Evolutionary conservation across 305 asterid species (phyloP).

Genomic region (Fraxinus ornus): DNA sequence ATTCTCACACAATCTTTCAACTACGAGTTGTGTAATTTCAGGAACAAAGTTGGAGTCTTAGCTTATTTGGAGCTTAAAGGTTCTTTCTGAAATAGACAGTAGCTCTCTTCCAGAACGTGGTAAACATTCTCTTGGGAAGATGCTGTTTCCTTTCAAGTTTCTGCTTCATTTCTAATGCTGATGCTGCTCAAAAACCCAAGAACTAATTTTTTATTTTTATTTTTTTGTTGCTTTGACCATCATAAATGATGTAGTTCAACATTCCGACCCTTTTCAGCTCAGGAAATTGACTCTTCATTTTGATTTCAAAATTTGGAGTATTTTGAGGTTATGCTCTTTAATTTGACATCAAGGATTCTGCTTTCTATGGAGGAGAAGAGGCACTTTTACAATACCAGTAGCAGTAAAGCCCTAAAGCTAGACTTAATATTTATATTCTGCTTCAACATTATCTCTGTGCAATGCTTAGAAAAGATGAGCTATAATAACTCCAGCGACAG

Average conservation of each 20-base stretch:
- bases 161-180: background rate
- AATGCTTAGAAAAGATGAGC: constrained; percentile 48
- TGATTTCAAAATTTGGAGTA: background rate
- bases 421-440: constrained; percentile 35
- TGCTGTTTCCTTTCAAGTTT: constrained; percentile 28
- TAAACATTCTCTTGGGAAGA: constrained; percentile 23
- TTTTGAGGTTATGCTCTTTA: constrained; percentile 8
- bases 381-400: constrained; percentile 12
- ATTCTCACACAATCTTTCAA: constrained; percentile 12
- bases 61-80: constrained; percentile 37
- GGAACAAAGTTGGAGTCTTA: constrained; percentile 26
- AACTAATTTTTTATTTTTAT: background rate
- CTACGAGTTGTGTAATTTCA: constrained; percentile 19
- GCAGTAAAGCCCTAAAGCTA: constrained; percentile 27
- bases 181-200: background rate
- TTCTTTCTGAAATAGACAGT: constrained; percentile 23
- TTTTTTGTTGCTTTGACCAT: constrained; percentile 9
- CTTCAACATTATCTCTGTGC: constrained; percentile 36
- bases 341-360: constrained; percentile 22
- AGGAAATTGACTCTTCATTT: background rate
- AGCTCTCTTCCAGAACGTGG: constrained; percentile 20
- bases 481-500: constrained; percentile 31
- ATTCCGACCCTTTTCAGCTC: background rate
- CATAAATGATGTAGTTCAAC: constrained; percentile 1
- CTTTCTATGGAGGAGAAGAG: constrained; percentile 45